Percentiles rank a stretch among this genome's conserved stretches.
phyloP scores from a whole-genome alignment of 352 stramenopile species.

The Vaucheria bursata region DNA sequence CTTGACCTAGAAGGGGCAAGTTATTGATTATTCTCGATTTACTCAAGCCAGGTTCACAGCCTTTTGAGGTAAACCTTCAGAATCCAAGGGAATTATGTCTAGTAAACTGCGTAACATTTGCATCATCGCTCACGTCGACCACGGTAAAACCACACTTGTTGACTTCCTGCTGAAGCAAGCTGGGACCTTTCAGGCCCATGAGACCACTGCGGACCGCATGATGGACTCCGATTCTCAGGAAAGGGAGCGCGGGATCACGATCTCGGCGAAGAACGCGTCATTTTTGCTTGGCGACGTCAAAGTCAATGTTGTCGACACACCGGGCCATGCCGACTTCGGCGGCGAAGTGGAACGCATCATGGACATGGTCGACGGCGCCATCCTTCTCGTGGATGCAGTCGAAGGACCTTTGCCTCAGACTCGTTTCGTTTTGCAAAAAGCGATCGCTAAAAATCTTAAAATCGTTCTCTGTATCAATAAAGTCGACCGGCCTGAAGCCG shows the following conservation, averaged over 20 bases:
- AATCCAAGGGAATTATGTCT: too few relatives aligned
- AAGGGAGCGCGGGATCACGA: constrained; percentile 94
- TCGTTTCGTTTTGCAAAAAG: constrained; percentile 93
- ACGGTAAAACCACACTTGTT: constrained; percentile 7
- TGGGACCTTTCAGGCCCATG: neutral
- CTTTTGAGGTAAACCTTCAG: too few relatives aligned
- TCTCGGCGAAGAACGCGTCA: constrained; percentile 92
- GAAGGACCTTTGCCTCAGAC: constrained; percentile 93
- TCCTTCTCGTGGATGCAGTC: constrained; percentile 88
- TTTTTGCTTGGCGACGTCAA: constrained; percentile 78
- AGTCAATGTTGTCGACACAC: constrained; percentile 95
- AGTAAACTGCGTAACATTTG: constrained; percentile 33
- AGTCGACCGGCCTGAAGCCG: too few relatives aligned
- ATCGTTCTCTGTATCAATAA: constrained; percentile 90
- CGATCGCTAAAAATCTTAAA: constrained; percentile 76
- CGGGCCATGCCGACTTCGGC: constrained; percentile 92
- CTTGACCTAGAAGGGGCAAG: too few relatives aligned
- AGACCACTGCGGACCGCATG: neutral
- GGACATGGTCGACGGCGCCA: constrained; percentile 89
- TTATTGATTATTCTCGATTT: too few relatives aligned
- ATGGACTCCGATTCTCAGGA: constrained; percentile 83
- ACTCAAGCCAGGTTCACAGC: too few relatives aligned
- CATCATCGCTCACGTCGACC: constrained; percentile 73
- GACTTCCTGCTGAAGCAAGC: neutral
- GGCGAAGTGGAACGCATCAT: constrained; percentile 94